phyloP scores from a whole-genome alignment of 148 eudicot genomes.

The Limonium bicolor region DNA sequence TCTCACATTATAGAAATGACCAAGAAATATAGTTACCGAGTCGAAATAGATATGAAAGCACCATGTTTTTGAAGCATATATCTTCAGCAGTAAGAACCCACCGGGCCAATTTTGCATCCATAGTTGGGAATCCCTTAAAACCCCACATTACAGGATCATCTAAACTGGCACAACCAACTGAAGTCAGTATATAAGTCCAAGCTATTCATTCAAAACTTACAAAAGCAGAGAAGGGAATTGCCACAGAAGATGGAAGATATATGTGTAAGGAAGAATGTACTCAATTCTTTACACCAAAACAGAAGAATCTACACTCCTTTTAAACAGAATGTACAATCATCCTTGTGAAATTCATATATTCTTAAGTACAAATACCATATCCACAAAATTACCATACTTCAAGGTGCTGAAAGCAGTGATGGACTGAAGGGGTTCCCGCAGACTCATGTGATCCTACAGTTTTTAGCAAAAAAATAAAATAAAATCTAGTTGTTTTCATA shows the following conservation, averaged over 20 bases:
- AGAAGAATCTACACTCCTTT: neutral
- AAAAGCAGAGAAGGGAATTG: neutral
- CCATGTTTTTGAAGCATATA: constrained; percentile 76
- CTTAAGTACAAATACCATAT: too few relatives aligned
- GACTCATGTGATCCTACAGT: too few relatives aligned
- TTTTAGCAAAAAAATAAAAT: too few relatives aligned
- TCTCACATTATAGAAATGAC: too few relatives aligned
- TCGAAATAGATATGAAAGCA: constrained; percentile 67
- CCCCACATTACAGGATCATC: constrained; percentile 99
- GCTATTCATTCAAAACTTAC: neutral
- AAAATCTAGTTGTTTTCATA: too few relatives aligned
- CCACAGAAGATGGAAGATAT: neutral
- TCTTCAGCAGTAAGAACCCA: constrained; percentile 97
- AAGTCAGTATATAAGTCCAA: constrained; percentile 2
- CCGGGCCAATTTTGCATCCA: constrained; percentile 51
- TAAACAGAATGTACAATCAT: neutral
- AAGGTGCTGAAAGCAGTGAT: too few relatives aligned
- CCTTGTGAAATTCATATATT: too few relatives aligned
- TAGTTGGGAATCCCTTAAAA: constrained; percentile 65
- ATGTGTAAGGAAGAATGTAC: neutral
- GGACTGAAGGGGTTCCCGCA: too few relatives aligned
- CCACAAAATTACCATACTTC: too few relatives aligned
- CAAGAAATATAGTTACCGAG: constrained; percentile 75
- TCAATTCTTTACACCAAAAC: neutral
- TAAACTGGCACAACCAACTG: constrained; percentile 35